A percentile compares a stretch with the other conserved stretches of the same genome.
phyloP scores from a whole-genome alignment of 1,284 basidiomycete genomes.

The Thelephora terrestris region DNA sequence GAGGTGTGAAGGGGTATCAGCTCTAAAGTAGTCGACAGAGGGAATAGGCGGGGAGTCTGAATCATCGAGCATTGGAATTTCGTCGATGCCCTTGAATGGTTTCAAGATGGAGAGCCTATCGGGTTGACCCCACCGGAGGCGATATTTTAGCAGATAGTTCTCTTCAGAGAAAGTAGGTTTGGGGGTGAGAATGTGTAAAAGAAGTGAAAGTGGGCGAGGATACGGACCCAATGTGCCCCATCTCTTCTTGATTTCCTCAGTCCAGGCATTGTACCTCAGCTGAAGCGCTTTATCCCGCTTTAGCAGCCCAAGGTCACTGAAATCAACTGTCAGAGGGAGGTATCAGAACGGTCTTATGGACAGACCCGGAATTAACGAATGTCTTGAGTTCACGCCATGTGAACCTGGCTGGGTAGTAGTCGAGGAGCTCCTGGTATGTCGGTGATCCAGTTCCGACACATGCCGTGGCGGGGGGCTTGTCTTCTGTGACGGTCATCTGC shows the following conservation, averaged over 20 bases:
- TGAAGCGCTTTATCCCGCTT: conserved; percentile 66
- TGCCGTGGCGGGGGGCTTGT: too few species aligned
- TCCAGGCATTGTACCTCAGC: conserved; percentile 52
- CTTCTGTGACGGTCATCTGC: too few species aligned
- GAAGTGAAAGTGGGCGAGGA: background rate
- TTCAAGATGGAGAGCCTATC: conserved; percentile 47
- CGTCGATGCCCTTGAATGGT: background rate
- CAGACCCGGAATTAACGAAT: conserved; percentile 66
- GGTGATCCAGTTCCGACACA: conserved; percentile 41
- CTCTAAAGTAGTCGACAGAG: conserved; percentile 42
- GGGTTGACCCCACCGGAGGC: conserved; percentile 64
- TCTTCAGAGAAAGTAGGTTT: background rate
- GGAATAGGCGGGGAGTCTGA: conserved; percentile 3
- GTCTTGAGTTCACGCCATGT: conserved; percentile 67
- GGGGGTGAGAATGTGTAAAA: background rate
- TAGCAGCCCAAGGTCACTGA: conserved; percentile 67
- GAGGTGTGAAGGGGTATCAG: conserved; percentile 43
- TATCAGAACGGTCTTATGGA: background rate
- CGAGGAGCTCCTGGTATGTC: conserved; percentile 52
- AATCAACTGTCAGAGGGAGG: background rate
- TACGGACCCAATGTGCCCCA: conserved; percentile 58
- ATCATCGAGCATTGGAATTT: conserved; percentile 15
- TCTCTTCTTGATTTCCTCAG: conserved; percentile 37
- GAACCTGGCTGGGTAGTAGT: conserved; percentile 62
- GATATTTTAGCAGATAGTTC: conserved; percentile 52